phyloP scores from a whole-genome alignment of 768 basidiomycete species.

The Leccinum sublutescens region DNA sequence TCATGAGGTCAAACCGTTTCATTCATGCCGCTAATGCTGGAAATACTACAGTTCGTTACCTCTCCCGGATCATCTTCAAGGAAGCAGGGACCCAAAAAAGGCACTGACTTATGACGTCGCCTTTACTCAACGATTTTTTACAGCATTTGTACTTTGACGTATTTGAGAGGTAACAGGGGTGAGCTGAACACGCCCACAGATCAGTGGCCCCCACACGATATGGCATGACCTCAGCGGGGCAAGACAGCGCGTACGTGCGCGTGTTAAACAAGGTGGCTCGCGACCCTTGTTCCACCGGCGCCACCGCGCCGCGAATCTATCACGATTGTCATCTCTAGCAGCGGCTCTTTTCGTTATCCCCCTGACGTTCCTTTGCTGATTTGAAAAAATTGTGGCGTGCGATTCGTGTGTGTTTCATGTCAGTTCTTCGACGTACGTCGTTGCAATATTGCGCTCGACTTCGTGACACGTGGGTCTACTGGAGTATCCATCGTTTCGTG shows the following conservation, averaged over 20 bases:
- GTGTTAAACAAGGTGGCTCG: constrained; percentile 3
- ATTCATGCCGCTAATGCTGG: neutral
- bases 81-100: neutral
- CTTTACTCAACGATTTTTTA: neutral
- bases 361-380: neutral
- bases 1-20: neutral
- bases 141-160: neutral
- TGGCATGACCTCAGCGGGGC: neutral
- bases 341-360: neutral
- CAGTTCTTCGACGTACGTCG: neutral
- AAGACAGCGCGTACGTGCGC: neutral
- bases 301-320: neutral
- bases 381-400: neutral
- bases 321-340: neutral
- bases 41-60: neutral
- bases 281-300: constrained; percentile 2
- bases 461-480: neutral
- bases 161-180: neutral
- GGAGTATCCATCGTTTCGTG: neutral
- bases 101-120: neutral
- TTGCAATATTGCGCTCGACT: neutral
- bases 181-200: neutral
- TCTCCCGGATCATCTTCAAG: neutral
- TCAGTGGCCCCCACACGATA: neutral
- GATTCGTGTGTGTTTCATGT: neutral